A percentile compares a stretch with the other conserved stretches of the same genome.
phyloP scores from a whole-genome alignment of 257 asterid species.

The Scutellaria minor region DNA sequence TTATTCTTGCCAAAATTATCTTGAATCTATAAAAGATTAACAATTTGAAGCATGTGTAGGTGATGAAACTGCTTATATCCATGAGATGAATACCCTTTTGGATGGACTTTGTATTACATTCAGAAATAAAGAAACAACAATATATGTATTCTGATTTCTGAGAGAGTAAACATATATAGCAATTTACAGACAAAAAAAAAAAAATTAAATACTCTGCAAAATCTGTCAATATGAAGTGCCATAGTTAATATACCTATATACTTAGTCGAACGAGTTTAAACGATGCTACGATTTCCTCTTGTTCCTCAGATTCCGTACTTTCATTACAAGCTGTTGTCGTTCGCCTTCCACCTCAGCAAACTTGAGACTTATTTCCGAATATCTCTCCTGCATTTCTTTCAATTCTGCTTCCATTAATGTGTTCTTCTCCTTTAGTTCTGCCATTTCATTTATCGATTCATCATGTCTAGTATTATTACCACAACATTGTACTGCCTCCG shows the following conservation, averaged over 20 bases:
- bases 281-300: constrained; percentile 49
- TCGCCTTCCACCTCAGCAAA: constrained; percentile 99
- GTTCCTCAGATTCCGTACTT: constrained; percentile 75
- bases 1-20: too few species aligned
- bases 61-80: too few species aligned
- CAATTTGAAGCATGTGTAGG: too few species aligned
- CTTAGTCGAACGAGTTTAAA: constrained; percentile 14
- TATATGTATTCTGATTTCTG: constrained; percentile 35
- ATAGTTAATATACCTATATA: constrained; percentile 34
- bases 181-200: constrained; percentile 47
- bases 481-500: constrained; percentile 11
- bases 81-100: constrained; percentile 4
- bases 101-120: constrained; percentile 38
- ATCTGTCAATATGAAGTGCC: constrained; percentile 36
- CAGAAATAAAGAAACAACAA: constrained; percentile 38
- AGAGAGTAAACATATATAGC: constrained; percentile 30
- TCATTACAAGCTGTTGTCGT: constrained; percentile 94
- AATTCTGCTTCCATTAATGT: constrained; percentile 71
- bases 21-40: background rate
- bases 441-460: constrained; percentile 48
- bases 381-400: constrained; percentile 95
- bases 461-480: constrained; percentile 27
- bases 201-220: constrained; percentile 34
- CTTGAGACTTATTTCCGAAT: constrained; percentile 94
- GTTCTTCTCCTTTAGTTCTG: constrained; percentile 62